Evolutionary conservation across 78 protist species (phyloP).

Genomic region (Emiliania huxleyi): DNA sequence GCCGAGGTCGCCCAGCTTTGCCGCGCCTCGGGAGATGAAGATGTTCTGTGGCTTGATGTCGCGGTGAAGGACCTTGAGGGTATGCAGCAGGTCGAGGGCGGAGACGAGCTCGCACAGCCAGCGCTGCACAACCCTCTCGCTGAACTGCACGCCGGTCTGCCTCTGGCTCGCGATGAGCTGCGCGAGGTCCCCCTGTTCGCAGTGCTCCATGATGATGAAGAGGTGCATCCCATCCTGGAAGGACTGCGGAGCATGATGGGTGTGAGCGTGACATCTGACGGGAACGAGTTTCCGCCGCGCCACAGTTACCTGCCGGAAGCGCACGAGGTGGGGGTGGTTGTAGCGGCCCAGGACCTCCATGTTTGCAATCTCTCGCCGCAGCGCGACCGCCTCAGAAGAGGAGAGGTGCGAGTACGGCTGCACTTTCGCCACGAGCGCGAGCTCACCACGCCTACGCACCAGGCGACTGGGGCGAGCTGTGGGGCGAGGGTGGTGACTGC

Average conservation of each 20-base stretch:
- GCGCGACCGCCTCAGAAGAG: background rate
- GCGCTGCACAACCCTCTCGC: background rate
- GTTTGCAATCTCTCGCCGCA: background rate
- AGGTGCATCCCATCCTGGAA: background rate
- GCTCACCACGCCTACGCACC: background rate
- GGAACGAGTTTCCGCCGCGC: no score
- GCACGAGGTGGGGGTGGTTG: background rate
- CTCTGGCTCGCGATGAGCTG: background rate
- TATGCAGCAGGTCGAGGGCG: background rate
- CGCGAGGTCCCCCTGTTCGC: background rate
- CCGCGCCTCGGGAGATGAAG: background rate
- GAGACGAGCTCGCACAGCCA: background rate
- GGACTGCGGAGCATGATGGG: no score
- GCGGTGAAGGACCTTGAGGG: background rate
- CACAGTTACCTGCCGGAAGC: no score
- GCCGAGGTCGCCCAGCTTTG: background rate
- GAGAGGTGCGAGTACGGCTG: background rate
- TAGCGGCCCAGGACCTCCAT: background rate
- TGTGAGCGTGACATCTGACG: no score
- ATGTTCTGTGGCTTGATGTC: background rate
- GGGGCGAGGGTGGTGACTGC: no score
- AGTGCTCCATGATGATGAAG: conserved; percentile 4
- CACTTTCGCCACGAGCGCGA: background rate
- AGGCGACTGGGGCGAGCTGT: no score
- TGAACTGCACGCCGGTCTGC: background rate